These are phyloP conservation scores for Wallacemonas collosoma DNA, from an alignment of 208 protist genomes.

Conservation along the genomic window DNA sequence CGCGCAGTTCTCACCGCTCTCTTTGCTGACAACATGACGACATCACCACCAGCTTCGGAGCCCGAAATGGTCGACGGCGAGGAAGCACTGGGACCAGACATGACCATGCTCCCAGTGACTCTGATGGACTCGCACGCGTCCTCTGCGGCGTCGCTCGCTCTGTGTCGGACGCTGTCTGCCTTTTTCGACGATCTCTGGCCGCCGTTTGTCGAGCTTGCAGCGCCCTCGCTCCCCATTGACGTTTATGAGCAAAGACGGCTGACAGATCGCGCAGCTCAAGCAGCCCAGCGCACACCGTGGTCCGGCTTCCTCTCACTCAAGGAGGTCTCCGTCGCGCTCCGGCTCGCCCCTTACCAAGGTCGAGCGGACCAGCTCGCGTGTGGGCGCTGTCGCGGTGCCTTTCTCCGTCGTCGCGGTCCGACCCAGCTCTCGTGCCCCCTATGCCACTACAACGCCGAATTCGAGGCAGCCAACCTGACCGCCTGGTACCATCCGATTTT, in stretches of 20 bases:
- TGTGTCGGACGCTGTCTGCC: not conserved
- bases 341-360: conserved; percentile 32
- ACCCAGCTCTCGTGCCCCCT: conserved; percentile 48
- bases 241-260: conserved; percentile 37
- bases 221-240: conserved; percentile 37
- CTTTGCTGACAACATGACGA: not conserved
- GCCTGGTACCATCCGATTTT: conserved; percentile 49
- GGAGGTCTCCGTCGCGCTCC: conserved; percentile 41
- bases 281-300: conserved; percentile 18
- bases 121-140: not conserved
- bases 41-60: not conserved
- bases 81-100: not conserved
- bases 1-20: conserved; percentile 7
- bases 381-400: conserved; percentile 48
- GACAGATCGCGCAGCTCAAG: conserved; percentile 33
- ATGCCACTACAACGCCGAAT: conserved; percentile 83
- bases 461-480: conserved; percentile 43
- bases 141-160: not conserved
- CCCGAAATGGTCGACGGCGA: not conserved
- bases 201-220: conserved; percentile 36
- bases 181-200: conserved; percentile 68
- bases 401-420: conserved; percentile 36
- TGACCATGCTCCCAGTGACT: not conserved
- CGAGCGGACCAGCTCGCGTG: conserved; percentile 53
- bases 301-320: conserved; percentile 30